Percentiles rank a stretch among this genome's conserved stretches.
These are phyloP conservation scores for Ascochyta clinopodiicola DNA, from an alignment of 2,329 filamentous ascomycete genomes.

Conservation along the genomic window DNA sequence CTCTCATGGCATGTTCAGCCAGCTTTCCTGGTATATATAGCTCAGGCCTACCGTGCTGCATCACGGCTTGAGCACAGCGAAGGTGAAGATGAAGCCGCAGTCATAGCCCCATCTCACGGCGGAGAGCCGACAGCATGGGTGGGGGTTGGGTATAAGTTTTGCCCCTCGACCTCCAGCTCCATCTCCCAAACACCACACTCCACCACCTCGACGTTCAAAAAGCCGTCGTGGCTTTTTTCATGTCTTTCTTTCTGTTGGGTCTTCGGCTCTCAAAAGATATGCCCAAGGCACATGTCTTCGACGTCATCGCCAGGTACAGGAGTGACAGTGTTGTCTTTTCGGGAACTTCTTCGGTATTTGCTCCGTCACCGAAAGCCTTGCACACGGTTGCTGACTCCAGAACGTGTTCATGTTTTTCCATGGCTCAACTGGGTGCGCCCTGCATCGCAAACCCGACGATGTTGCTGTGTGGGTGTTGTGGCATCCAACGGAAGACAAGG, in stretches of 20 bases:
- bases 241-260: background rate
- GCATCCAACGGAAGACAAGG: background rate
- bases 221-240: background rate
- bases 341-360: background rate
- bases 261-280: background rate
- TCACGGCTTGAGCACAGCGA: background rate
- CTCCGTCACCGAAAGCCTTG: background rate
- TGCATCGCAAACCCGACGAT: background rate
- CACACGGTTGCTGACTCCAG: background rate
- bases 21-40: conserved; percentile 13
- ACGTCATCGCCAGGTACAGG: background rate
- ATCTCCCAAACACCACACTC: conserved; percentile 13
- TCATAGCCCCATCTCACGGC: background rate
- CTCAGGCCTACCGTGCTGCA: conserved; percentile 5
- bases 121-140: background rate
- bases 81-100: conserved; percentile 12
- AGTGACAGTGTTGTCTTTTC: background rate
- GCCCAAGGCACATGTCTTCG: background rate
- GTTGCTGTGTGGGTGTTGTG: background rate
- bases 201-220: background rate
- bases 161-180: conserved; percentile 6
- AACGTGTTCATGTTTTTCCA: background rate
- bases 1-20: conserved; percentile 6
- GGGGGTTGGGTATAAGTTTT: conserved; percentile 9
- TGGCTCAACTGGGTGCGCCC: no score